Conservation (phyloP, 2,329 filamentous ascomycete species). For the Chrysoporthe deuterocubensis region DNA sequence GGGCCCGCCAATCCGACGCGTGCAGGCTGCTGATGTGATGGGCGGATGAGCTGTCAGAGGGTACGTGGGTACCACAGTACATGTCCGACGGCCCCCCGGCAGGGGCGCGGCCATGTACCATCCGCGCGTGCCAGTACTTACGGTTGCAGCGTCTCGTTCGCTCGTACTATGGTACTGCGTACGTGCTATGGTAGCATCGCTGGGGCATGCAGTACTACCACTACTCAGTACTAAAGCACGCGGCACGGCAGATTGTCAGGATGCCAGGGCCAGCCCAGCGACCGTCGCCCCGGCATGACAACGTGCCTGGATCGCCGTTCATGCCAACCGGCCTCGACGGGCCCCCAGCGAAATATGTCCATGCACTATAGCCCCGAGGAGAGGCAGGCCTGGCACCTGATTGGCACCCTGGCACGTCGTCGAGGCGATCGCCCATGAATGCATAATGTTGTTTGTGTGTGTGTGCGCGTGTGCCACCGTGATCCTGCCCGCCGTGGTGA, state of each 20-base stretch:
- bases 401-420: background rate
- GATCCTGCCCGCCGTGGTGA: background rate
- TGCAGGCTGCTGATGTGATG: constrained; percentile 7
- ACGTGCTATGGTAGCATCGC: background rate
- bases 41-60: background rate
- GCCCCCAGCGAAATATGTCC: constrained; percentile 3
- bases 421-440: background rate
- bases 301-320: constrained; percentile 7
- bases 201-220: no score
- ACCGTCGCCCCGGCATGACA: background rate
- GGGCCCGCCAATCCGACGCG: background rate
- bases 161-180: background rate
- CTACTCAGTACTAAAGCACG: background rate
- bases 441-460: constrained; percentile 10
- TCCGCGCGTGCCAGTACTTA: background rate
- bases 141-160: background rate
- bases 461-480: background rate
- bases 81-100: no score
- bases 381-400: background rate
- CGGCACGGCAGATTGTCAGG: constrained; percentile 1
- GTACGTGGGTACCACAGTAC: no score
- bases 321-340: constrained; percentile 11
- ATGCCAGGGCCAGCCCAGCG: background rate
- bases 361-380: constrained; percentile 9
- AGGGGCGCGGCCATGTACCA: background rate